Conservation (phyloP, 805 yeast genomes). For the Candida vartiovaarae region DNA sequence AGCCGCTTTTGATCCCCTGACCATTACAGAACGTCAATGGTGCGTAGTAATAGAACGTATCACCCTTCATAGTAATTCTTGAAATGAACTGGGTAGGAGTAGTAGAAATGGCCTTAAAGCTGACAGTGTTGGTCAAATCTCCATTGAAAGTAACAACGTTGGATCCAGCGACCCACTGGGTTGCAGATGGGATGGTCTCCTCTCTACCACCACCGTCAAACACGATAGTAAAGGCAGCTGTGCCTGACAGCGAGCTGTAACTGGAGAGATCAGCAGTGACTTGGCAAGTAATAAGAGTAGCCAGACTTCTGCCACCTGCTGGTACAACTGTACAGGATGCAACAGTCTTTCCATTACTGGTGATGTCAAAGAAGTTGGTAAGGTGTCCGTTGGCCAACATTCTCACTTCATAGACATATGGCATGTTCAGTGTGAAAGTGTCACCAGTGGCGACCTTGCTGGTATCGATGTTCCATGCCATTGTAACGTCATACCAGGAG, state of each 20-base stretch:
- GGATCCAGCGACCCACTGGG: conserved; percentile 7
- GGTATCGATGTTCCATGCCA: conserved; percentile 6
- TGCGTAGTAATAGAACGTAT: conserved; percentile 7
- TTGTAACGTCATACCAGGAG: conserved; percentile 4
- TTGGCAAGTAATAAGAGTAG: conserved; percentile 5
- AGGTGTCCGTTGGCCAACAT: conserved; percentile 1
- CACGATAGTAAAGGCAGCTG: conserved; percentile 2
- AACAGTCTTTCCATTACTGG: conserved; percentile 4
- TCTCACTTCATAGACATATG: conserved; percentile 10
- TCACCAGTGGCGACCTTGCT: conserved; percentile 10
- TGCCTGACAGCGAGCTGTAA: conserved; percentile 4
- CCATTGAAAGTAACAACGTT: conserved; percentile 13
- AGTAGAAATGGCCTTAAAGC: neutral
- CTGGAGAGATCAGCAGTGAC: conserved; percentile 7
- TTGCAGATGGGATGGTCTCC: conserved; percentile 4
- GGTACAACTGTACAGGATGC: conserved; percentile 9
- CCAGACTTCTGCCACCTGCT: conserved; percentile 5
- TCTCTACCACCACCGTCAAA: conserved; percentile 11
- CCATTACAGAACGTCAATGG: conserved; percentile 2
- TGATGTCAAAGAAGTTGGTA: conserved; percentile 6
- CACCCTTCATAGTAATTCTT: conserved; percentile 13
- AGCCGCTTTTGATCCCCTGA: conserved; percentile 3
- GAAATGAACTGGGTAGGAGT: neutral
- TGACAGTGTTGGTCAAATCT: conserved; percentile 2
- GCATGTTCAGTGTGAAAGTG: conserved; percentile 10